Conservation (phyloP, 2,329 filamentous ascomycete genomes). For the Xylaria sp. region DNA sequence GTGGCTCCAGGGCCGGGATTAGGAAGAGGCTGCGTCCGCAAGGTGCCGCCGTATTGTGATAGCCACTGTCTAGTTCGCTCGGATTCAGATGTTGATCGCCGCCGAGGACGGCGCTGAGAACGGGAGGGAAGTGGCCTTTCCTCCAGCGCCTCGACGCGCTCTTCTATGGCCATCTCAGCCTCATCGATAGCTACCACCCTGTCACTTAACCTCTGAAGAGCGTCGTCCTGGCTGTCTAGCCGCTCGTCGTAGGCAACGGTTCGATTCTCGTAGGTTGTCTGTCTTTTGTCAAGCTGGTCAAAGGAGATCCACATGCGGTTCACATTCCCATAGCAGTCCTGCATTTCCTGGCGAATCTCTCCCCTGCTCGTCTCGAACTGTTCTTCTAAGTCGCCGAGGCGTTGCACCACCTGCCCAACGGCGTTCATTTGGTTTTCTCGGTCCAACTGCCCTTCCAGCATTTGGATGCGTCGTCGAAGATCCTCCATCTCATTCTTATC, state of each 20-base stretch:
- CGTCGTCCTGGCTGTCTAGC: slow-evolving; percentile 53
- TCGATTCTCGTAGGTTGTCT: slow-evolving; percentile 51
- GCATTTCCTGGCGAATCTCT: slow-evolving; percentile 63
- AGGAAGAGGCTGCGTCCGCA: slow-evolving; percentile 24
- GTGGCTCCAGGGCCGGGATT: slow-evolving; percentile 7
- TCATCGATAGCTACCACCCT: slow-evolving; percentile 62
- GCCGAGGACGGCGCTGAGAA: slow-evolving; percentile 44
- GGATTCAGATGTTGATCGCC: slow-evolving; percentile 44
- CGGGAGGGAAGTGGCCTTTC: slow-evolving; percentile 48
- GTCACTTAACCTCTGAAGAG: slow-evolving; percentile 58
- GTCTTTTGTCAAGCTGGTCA: slow-evolving; percentile 55
- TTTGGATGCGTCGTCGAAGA: slow-evolving; percentile 57
- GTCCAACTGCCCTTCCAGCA: slow-evolving; percentile 57
- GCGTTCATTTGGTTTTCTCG: slow-evolving; percentile 50
- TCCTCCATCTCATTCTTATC: slow-evolving; percentile 60
- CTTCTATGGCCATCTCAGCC: slow-evolving; percentile 62
- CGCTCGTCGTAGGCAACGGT: slow-evolving; percentile 54
- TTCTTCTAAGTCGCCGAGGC: slow-evolving; percentile 64
- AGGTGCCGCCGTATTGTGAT: slow-evolving; percentile 26
- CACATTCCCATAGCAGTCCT: slow-evolving; percentile 64
- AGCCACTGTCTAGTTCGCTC: slow-evolving; percentile 35
- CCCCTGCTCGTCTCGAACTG: slow-evolving; percentile 62
- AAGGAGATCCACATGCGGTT: slow-evolving; percentile 64
- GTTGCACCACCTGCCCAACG: slow-evolving; percentile 50
- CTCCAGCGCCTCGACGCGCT: slow-evolving; percentile 62